Conservation (phyloP, 257 asterid genomes). For the Vinca minor region DNA sequence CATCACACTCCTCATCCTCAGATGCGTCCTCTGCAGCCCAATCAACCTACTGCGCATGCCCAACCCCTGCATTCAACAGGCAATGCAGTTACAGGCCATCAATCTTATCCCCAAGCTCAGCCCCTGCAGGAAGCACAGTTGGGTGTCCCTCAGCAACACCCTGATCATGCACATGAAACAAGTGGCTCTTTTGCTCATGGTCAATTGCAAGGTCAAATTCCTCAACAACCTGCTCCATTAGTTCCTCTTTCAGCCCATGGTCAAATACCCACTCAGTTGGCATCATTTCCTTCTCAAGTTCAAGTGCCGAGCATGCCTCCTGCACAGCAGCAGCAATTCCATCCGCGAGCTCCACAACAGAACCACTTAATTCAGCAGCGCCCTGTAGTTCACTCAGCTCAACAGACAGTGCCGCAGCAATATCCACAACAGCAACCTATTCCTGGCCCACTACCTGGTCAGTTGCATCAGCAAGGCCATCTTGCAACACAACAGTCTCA, state of each 20-base stretch:
- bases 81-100: slow-evolving; percentile 52
- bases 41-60: slow-evolving; percentile 41
- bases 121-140: slow-evolving; percentile 43
- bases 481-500: slow-evolving; percentile 46
- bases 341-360: slow-evolving; percentile 43
- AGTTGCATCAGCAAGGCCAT: slow-evolving; percentile 45
- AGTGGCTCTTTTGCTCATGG: slow-evolving; percentile 41
- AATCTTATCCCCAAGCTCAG: slow-evolving; percentile 56
- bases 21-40: slow-evolving; percentile 38
- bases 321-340: slow-evolving; percentile 46
- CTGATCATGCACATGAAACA: slow-evolving; percentile 28
- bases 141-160: slow-evolving; percentile 42
- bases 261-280: slow-evolving; percentile 37
- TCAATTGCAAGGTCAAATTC: slow-evolving; percentile 45
- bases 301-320: slow-evolving; percentile 33
- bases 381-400: slow-evolving; percentile 43
- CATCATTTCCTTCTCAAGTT: slow-evolving; percentile 39
- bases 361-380: slow-evolving; percentile 41
- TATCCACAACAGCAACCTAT: slow-evolving; percentile 52
- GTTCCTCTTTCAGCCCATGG: slow-evolving; percentile 48
- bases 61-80: slow-evolving; percentile 39
- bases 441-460: slow-evolving; percentile 40
- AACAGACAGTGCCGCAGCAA: slow-evolving; percentile 45
- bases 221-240: slow-evolving; percentile 43
- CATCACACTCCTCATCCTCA: slow-evolving; percentile 37